Base-by-base conservation (phyloP, 2,329 filamentous ascomycete species). In the Botrytis aclada region DNA sequence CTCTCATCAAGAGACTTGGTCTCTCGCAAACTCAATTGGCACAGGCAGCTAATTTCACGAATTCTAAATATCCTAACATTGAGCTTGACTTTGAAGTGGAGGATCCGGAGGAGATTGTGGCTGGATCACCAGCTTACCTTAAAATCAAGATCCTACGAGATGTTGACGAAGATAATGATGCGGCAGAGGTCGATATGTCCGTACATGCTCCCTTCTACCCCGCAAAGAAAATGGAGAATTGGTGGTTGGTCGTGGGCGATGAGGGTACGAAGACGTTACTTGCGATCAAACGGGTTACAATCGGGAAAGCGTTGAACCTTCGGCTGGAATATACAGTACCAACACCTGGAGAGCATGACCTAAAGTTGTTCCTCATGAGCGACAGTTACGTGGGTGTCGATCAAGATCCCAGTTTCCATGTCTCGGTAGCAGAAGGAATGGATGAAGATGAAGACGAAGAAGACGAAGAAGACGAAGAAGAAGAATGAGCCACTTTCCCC, bases 191-290 rank as follows among this genome's bases (percentile, higher is more conserved):
- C 25, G 94, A 98, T 81, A 88, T 92, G 2, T 91, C 90, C 1
- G 97, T 98, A 3, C 95, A 98, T 81, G 95, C 95, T 69, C 96
- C 96, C 0, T 99, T 98, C 86, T 99, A 96, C 81, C 95, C 96
- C 0, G 86, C 83, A 67, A 92, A 92, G 82, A 99, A 99, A 87
- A 92, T 93, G 85, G 96, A 99, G 86, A 97, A 96, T 81, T 99
- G 95, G 95, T 99, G 96, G 96, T 85, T 99, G 72, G 93, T 99
- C 32, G 93, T 99, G 47, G 95, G 95, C 43, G 95, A 98, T 78
- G 94, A 98, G 84, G 92, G 89, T 81, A 93, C 92, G 58, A 95
- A 94, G 85, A 95, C 88, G 76, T 85, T 99, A 75, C 86, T 98
- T 73, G 95, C 93, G 4, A 97, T 98, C 85, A 99, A 98, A 87